Conservation (phyloP, 2,329 filamentous ascomycete species). For the Pseudogymnoascus sp. region DNA sequence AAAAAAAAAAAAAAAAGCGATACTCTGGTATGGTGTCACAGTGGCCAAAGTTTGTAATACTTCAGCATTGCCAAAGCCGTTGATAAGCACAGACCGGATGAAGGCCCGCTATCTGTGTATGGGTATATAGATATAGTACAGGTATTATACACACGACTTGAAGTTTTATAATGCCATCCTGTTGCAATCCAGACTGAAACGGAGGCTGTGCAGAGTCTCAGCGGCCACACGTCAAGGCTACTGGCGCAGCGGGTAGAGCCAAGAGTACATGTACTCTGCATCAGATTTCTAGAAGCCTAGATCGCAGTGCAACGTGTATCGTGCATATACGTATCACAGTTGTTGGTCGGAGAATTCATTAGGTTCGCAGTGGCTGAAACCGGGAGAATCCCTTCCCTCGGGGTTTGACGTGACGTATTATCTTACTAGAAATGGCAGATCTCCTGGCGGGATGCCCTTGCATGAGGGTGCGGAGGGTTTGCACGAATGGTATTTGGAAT, state of each 20-base stretch:
- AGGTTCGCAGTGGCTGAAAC: background rate
- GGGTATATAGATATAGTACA: background rate
- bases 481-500: constrained; percentile 2
- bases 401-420: background rate
- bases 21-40: background rate
- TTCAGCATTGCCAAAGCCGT: background rate
- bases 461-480: background rate
- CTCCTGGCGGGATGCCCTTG: constrained; percentile 2
- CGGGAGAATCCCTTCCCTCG: background rate
- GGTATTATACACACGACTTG: background rate
- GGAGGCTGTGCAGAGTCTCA: background rate
- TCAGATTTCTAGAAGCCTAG: constrained; percentile 9
- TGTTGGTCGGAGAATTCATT: background rate
- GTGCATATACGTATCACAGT: constrained; percentile 1
- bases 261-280: background rate
- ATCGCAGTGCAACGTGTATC: background rate
- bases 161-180: background rate
- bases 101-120: background rate
- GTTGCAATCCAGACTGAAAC: constrained; percentile 1
- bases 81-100: background rate
- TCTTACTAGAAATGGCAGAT: background rate
- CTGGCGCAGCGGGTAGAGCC: background rate
- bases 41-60: background rate
- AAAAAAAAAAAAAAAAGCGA: background rate
- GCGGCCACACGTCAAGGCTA: background rate